Percentiles rank a stretch among this genome's conserved stretches.
phyloP scores from a whole-genome alignment of 176 grass and related monocot species.

The Echinochloa phyllopogon region DNA sequence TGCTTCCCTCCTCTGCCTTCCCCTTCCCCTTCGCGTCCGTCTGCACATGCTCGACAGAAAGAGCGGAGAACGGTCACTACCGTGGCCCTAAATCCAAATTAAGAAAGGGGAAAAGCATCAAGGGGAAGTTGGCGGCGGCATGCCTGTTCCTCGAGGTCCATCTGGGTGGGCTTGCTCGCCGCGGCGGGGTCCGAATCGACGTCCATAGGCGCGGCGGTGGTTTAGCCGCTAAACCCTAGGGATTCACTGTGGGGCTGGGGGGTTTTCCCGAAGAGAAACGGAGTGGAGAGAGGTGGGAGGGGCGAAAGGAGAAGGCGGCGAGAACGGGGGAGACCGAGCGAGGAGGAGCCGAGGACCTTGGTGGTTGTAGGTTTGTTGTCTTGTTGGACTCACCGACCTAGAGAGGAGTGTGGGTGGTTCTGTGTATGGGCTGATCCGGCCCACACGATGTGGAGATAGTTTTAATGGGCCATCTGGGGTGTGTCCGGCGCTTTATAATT shows the following conservation, averaged over 20 bases:
- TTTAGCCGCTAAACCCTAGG: constrained; percentile 44
- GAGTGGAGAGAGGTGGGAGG: background rate
- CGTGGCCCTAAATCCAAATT: background rate
- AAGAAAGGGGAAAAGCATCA: background rate
- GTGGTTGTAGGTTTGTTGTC: background rate
- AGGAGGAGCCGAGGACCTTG: background rate
- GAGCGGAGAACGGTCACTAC: background rate
- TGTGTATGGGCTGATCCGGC: background rate
- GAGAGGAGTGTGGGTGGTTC: background rate
- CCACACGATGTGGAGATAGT: background rate
- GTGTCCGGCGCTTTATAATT: no score
- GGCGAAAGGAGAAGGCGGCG: background rate
- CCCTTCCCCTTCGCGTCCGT: constrained; percentile 43
- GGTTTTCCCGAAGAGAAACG: background rate
- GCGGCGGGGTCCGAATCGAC: constrained; percentile 33
- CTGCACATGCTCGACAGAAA: constrained; percentile 31
- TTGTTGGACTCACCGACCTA: background rate
- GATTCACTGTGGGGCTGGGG: background rate
- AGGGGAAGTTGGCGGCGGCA: background rate
- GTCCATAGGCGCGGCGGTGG: constrained; percentile 28
- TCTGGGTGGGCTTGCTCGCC: constrained; percentile 43
- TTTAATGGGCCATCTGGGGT: no score
- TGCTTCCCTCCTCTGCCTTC: constrained; percentile 48
- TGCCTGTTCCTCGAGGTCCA: constrained; percentile 59
- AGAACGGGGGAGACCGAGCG: background rate